Evolutionary conservation across 768 basidiomycete species (phyloP).

Genomic region (Lepiota venenata): DNA sequence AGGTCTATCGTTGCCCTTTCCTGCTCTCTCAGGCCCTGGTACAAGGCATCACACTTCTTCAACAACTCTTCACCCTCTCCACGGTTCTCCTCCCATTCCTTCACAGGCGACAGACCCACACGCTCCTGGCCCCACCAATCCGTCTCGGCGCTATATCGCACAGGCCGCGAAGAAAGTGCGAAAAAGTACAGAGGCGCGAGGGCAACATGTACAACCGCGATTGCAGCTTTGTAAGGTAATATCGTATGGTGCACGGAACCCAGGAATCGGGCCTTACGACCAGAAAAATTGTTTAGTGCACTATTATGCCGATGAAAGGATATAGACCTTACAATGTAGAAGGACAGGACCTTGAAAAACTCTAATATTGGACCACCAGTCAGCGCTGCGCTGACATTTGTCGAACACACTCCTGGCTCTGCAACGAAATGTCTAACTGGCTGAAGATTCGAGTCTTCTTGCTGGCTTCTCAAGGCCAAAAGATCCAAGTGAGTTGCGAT

Average conservation of each 20-base stretch:
- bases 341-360: conserved; percentile 46
- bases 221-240: conserved; percentile 56
- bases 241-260: conserved; percentile 72
- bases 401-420: conserved; percentile 69
- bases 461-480: conserved; percentile 23
- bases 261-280: conserved; percentile 57
- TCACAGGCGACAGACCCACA: conserved; percentile 47
- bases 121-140: conserved; percentile 52
- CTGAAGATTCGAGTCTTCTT: conserved; percentile 10
- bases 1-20: conserved; percentile 16
- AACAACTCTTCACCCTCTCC: conserved; percentile 45
- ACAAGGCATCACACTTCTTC: conserved; percentile 53
- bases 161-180: conserved; percentile 35
- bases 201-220: conserved; percentile 62
- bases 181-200: conserved; percentile 56
- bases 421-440: conserved; percentile 55
- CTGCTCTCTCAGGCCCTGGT: conserved; percentile 30
- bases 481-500: conserved; percentile 54
- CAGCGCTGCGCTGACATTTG: conserved; percentile 53
- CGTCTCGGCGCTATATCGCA: conserved; percentile 54
- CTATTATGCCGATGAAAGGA: neutral
- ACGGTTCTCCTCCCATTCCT: conserved; percentile 48
- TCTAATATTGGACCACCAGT: conserved; percentile 40
- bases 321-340: conserved; percentile 58
- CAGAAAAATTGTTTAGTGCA: conserved; percentile 6